Percentiles rank a stretch among this genome's conserved stretches.
These are phyloP conservation scores for Acer negundo DNA, from an alignment of 345 rosid species.

Conservation along the genomic window DNA sequence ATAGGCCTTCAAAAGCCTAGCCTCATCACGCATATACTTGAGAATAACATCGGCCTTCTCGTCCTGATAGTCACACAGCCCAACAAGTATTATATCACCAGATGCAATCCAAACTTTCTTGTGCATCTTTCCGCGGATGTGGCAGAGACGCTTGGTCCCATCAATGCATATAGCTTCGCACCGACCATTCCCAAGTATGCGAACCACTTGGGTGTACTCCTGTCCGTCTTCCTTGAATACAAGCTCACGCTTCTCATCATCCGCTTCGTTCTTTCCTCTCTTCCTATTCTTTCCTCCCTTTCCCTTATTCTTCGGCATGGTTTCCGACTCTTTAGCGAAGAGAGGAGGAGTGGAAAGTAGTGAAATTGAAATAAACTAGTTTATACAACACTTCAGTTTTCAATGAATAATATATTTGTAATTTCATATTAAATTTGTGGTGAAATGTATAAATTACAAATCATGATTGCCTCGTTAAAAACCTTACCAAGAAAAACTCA, in stretches of 20 bases:
- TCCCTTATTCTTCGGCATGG: conserved; percentile 85
- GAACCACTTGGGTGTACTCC: conserved; percentile 70
- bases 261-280: conserved; percentile 87
- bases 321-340: conserved; percentile 33
- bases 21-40: conserved; percentile 82
- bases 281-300: conserved; percentile 90
- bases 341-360: too few species aligned
- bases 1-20: conserved; percentile 74
- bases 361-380: too few species aligned
- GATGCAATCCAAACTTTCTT: conserved; percentile 91
- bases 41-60: conserved; percentile 86
- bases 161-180: conserved; percentile 75
- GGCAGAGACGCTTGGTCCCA: conserved; percentile 64
- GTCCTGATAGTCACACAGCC: conserved; percentile 77
- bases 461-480: too few species aligned
- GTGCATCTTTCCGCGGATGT: conserved; percentile 85
- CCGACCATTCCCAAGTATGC: conserved; percentile 77
- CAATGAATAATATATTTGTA: too few species aligned
- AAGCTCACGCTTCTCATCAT: conserved; percentile 76
- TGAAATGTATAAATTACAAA: too few species aligned
- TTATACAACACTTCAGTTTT: too few species aligned
- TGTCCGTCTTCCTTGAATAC: conserved; percentile 79
- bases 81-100: conserved; percentile 76
- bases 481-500: too few species aligned
- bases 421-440: too few species aligned